Conservation (phyloP, 768 basidiomycete species). For the Piloderma croceum region DNA sequence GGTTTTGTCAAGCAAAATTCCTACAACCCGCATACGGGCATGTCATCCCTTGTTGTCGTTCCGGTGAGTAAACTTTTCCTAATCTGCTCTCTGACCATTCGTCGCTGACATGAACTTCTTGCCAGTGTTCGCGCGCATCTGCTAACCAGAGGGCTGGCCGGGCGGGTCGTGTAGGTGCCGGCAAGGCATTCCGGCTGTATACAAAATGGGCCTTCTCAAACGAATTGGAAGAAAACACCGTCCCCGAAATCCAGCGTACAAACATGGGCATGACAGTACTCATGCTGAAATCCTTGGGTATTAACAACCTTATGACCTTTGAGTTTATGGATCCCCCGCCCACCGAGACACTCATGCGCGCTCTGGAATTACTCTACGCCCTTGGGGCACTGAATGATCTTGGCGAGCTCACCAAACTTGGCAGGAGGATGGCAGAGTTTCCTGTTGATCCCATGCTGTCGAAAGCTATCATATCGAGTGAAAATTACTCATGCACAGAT, state of each 20-base stretch:
- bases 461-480: slow-evolving; percentile 93
- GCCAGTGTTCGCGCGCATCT: slow-evolving; percentile 92
- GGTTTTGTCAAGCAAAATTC: slow-evolving; percentile 99
- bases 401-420: slow-evolving; percentile 95
- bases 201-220: slow-evolving; percentile 98
- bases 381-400: slow-evolving; percentile 93
- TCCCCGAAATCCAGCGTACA: slow-evolving; percentile 98
- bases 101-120: no score
- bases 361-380: slow-evolving; percentile 89
- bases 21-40: slow-evolving; percentile 96
- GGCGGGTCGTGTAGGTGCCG: slow-evolving; percentile 96
- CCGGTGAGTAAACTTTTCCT: slow-evolving; percentile 53
- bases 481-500: slow-evolving; percentile 90
- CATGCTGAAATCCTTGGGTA: slow-evolving; percentile 91
- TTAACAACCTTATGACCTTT: slow-evolving; percentile 97
- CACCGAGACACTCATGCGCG: slow-evolving; percentile 94
- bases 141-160: slow-evolving; percentile 96
- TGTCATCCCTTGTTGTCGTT: slow-evolving; percentile 94
- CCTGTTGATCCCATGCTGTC: slow-evolving; percentile 98
- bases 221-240: slow-evolving; percentile 94
- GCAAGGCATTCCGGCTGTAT: slow-evolving; percentile 96
- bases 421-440: slow-evolving; percentile 97
- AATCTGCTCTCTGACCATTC: neutral
- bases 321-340: slow-evolving; percentile 99
- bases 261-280: slow-evolving; percentile 95